A percentile compares a stretch with the other conserved stretches of the same genome.
phyloP scores from a whole-genome alignment of 192 early-diverging fungal species.

The Linnemannia schmuckeri region DNA sequence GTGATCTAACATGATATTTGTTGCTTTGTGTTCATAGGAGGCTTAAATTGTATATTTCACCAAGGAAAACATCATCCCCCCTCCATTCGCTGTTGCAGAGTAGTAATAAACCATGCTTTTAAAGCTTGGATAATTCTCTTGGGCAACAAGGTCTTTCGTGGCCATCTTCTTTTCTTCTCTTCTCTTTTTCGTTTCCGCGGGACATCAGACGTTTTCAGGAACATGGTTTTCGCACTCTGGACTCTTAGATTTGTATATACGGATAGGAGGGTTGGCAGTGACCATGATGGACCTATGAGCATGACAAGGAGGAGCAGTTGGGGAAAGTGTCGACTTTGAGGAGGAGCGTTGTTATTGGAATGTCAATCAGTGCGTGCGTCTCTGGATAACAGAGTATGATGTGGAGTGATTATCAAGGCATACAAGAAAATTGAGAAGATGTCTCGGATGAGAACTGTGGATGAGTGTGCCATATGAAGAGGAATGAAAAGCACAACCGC shows the following conservation, averaged over 20 bases:
- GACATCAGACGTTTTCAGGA: background rate
- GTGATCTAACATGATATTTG: background rate
- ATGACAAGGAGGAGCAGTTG: background rate
- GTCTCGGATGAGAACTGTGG: too few relatives aligned
- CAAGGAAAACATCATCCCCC: slow-evolving; percentile 16
- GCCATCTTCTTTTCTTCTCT: slow-evolving; percentile 6
- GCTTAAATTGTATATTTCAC: slow-evolving; percentile 38
- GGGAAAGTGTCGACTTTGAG: background rate
- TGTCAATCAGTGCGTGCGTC: background rate
- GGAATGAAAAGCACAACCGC: too few relatives aligned
- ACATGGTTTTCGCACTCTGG: background rate
- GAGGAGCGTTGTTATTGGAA: background rate
- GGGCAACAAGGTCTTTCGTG: slow-evolving; percentile 45
- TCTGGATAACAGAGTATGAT: background rate
- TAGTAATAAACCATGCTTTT: slow-evolving; percentile 59
- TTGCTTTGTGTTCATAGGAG: slow-evolving; percentile 34
- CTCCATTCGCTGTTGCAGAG: slow-evolving; percentile 54
- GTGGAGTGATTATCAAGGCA: background rate
- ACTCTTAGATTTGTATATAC: background rate
- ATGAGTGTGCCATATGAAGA: too few relatives aligned
- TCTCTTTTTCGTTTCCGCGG: background rate
- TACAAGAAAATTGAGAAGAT: too few relatives aligned
- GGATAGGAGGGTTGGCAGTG: background rate
- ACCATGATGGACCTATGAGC: background rate
- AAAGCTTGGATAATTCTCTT: slow-evolving; percentile 61